Conservation (phyloP, 768 basidiomycete species). For the Sarcomyxa edulis region DNA sequence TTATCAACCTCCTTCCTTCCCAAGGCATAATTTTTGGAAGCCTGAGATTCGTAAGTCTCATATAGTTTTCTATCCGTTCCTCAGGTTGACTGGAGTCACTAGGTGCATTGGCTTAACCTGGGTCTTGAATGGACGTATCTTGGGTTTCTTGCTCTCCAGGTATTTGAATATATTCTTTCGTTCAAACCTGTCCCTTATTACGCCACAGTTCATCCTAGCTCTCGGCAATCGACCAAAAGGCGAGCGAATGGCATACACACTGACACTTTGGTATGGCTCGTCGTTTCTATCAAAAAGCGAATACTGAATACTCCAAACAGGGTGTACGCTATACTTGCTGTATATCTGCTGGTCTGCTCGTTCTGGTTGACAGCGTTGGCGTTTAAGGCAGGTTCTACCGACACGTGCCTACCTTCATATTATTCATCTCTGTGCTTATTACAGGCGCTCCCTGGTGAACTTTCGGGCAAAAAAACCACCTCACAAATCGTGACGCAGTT, state of each 20-base stretch:
- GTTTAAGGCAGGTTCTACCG: conserved; percentile 49
- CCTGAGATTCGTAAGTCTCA: conserved; percentile 55
- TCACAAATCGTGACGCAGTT: conserved; percentile 24
- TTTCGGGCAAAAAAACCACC: conserved; percentile 5
- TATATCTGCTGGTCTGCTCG: conserved; percentile 68
- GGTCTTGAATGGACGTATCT: conserved; percentile 83
- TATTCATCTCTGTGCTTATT: not conserved
- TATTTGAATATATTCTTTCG: not conserved
- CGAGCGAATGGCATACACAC: conserved; percentile 33
- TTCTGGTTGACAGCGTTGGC: conserved; percentile 77
- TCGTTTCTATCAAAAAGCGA: too few species aligned
- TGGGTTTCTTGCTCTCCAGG: conserved; percentile 70
- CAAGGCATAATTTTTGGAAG: conserved; percentile 62
- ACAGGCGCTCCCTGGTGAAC: not conserved
- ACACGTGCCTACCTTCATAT: not conserved
- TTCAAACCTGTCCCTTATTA: not conserved
- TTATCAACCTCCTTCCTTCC: conserved; percentile 75
- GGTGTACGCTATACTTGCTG: conserved; percentile 19
- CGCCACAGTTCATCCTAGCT: conserved; percentile 59
- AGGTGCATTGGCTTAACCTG: conserved; percentile 88
- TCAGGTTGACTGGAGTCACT: not conserved
- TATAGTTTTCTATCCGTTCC: not conserved
- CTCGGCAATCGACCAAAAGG: conserved; percentile 75
- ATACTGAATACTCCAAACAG: too few species aligned
- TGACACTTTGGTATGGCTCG: conserved; percentile 4